Evolutionary conservation across 805 yeast genomes (phyloP), one percentile per base, ranked within the genome.

Genomic region (Saturnispora zaruensis): DNA sequence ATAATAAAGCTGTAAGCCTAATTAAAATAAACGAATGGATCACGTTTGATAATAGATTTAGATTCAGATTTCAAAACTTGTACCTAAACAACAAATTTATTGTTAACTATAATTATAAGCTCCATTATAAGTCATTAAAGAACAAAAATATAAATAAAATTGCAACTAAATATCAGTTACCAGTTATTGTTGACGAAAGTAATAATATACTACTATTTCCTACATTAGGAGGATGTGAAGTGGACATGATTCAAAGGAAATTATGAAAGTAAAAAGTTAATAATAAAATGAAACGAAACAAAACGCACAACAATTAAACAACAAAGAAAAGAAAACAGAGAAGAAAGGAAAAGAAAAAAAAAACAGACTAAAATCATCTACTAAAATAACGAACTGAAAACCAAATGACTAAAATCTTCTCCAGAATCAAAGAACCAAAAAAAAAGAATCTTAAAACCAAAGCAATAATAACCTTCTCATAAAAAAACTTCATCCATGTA

Each of bases 31-130:
- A 23, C 11, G 30, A 41, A 9, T 42, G 45, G 45, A 25, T 48
- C 4, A 9, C 13, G 2, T 48, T 48, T 42, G 50, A 48, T 25
- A 48, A 48, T 33, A 41, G 50, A 25, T 48, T 18, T n/a, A n/a
- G 14, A n/a, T 48, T 48, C 16, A 36, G 21, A 34, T 30, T 48
- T 34, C 5, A 5, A 1, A 26, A 41, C 24, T 18, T 13, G 8
- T 14, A 20, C 9, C 23, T 42, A 11, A 23, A 33, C 8, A 33
- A 37, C 16, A 20, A 13, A 14, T 23, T n/a, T 11, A 36, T 48
- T 25, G 46, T 34, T 13, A 41, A 42, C 32, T 48, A 48, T 23
- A 42, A 48, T 26, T 42, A 41, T 14, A 48, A 42, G 14, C 13
- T 36, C 6, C 50, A 48, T 34, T 48, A 42, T 36, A 13, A 13